A percentile compares a stretch with the other conserved stretches of the same genome.
Conservation (phyloP, 257 asterid species). For the Jaltomata sinuosa region DNA sequence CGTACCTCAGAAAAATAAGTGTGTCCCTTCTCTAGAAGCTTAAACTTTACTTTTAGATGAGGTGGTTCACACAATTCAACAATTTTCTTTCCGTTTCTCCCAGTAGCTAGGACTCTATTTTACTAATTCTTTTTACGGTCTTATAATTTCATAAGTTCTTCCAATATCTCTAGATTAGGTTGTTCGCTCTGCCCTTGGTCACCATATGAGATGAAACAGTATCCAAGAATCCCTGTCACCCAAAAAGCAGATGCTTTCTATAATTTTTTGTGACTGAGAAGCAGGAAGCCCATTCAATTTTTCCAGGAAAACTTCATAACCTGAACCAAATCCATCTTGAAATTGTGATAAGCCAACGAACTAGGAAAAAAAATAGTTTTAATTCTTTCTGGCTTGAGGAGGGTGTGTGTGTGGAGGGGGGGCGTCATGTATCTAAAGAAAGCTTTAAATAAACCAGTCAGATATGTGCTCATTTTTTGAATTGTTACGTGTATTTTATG, state of each 20-base stretch:
- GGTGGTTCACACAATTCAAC: neutral
- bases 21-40: neutral
- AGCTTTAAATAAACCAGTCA: neutral
- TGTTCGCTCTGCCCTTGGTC: neutral
- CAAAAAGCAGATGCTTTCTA: neutral
- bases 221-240: neutral
- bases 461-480: neutral
- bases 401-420: neutral
- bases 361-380: neutral
- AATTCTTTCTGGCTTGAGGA: neutral
- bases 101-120: neutral
- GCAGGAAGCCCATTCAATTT: neutral
- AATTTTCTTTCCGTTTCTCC: neutral
- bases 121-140: neutral
- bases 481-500: neutral
- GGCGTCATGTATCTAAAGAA: neutral
- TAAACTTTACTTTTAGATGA: neutral
- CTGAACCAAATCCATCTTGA: neutral
- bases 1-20: neutral
- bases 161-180: neutral
- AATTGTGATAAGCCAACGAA: neutral
- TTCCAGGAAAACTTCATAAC: neutral
- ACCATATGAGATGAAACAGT: neutral
- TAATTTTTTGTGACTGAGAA: neutral
- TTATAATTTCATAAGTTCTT: neutral